Evolutionary conservation across 257 asterid species (phyloP).

Genomic region (Apocynum venetum): DNA sequence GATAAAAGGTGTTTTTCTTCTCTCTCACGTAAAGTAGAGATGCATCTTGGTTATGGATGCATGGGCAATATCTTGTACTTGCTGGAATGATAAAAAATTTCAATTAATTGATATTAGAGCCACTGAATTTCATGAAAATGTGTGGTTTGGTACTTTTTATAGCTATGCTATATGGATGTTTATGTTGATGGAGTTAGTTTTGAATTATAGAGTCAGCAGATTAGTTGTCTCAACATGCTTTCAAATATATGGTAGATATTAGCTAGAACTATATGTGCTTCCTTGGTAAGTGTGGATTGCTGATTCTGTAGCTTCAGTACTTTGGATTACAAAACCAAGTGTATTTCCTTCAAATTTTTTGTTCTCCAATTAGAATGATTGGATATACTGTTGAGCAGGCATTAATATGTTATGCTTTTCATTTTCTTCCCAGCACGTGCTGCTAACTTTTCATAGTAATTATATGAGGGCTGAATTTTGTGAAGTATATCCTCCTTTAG

Average conservation of each 20-base stretch:
- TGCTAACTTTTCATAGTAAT: not conserved
- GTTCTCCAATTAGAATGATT: not conserved
- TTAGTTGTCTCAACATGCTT: not conserved
- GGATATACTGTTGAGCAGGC: not conserved
- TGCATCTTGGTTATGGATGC: not conserved
- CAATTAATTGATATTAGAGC: not conserved
- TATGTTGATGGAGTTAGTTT: not conserved
- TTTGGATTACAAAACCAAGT: not conserved
- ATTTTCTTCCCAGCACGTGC: not conserved
- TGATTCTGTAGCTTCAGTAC: not conserved
- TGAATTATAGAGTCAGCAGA: not conserved
- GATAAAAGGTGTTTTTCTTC: not conserved
- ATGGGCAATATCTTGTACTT: not conserved
- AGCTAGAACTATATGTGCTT: not conserved
- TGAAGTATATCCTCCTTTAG: not conserved
- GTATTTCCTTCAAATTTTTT: not conserved
- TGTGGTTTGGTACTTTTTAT: not conserved
- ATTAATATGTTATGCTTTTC: not conserved
- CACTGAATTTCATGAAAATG: not conserved
- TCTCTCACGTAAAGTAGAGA: not conserved
- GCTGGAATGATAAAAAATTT: not conserved
- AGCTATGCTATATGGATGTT: not conserved
- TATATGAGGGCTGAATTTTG: not conserved
- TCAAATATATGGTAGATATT: not conserved
- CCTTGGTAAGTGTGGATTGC: not conserved